Evolutionary conservation across 306 rosid species (phyloP), one percentile per base, ranked within the genome.

Genomic region (Glycine soja): DNA sequence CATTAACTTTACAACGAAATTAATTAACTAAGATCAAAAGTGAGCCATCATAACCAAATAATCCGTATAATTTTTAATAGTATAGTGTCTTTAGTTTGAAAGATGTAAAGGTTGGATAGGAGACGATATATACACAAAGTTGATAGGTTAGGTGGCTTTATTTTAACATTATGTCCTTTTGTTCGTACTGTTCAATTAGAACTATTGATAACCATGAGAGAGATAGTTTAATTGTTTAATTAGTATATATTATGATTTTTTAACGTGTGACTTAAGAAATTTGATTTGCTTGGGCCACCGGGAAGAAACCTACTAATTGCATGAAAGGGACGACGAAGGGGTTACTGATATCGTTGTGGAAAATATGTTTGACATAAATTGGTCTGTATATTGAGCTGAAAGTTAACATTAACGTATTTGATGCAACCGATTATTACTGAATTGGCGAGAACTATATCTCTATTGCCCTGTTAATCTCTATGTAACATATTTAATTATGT

Each of bases 71-170:
- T 78, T 85, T 78, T 85, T 81, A 59, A 43, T 11, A 57, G 10
- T 24, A 50, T 4, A 38, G 68, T 71, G 19, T 70, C 52, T 70
- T 74, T 76, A 50, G 30, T 70, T 68, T 79, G 88, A 68, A 76
- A 70, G 75, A 56, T 82, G 72, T 57, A 79, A 78, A 82, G 47
- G 76, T 75, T 70, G 68, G 77, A 75, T 48, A 56, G 76, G 71
- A 77, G 63, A 74, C 75, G 32, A 66, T 71, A 61, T 47, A 47
- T 50, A 46, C 15, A 46, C 63, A 62, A 50, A 34, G 58, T 54
- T 74, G 73, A 79, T 45, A 70, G 82, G 85, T 78, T 66, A 69
- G 89, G 89, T 76, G 87, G 89, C 87, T 75, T 82, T 83, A 70
- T 59, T 82, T 82, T 82, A 83, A 82, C 40, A 43, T 56, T 36